phyloP scores from a whole-genome alignment of 2,329 filamentous ascomycete genomes.

The Zalaria obscura region DNA sequence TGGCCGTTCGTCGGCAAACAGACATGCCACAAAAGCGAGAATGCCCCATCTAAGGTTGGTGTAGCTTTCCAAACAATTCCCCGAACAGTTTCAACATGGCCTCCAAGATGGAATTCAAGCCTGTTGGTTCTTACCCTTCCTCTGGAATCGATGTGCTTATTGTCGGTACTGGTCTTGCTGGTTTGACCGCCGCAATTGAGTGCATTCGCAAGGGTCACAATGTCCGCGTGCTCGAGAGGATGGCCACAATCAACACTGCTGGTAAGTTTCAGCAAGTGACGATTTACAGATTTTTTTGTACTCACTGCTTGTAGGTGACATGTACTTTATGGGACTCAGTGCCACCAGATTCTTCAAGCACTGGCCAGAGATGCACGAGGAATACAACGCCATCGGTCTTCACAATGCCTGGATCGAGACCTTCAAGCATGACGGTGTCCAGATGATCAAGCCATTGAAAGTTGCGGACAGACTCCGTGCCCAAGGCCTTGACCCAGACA shows the following conservation, averaged over 20 bases:
- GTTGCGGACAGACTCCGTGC: constrained; percentile 36
- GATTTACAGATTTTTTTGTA: too few relatives aligned
- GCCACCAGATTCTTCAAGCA: constrained; percentile 41
- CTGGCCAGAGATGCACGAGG: constrained; percentile 37
- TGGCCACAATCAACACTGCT: constrained; percentile 35
- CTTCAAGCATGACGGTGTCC: constrained; percentile 38
- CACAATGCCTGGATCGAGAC: constrained; percentile 42
- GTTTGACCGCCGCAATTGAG: constrained; percentile 16
- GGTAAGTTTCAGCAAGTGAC: constrained; percentile 20
- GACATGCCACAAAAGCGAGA: too few relatives aligned
- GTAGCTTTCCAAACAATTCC: background rate
- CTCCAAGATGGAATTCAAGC: constrained; percentile 22
- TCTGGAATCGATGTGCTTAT: constrained; percentile 17
- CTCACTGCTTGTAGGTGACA: constrained; percentile 30
- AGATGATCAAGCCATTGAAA: constrained; percentile 32
- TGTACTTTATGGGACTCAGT: constrained; percentile 46
- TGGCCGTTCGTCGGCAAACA: too few relatives aligned
- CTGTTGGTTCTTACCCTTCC: constrained; percentile 36
- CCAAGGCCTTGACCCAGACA: constrained; percentile 30
- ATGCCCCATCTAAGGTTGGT: too few relatives aligned
- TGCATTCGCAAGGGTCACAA: constrained; percentile 18
- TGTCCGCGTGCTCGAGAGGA: constrained; percentile 18
- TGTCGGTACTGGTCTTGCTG: constrained; percentile 16
- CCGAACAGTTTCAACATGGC: background rate
- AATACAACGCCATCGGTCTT: constrained; percentile 38